These are phyloP conservation scores for Dactylella cylindrospora DNA, from an alignment of 2,329 filamentous ascomycete genomes.

Conservation along the genomic window DNA sequence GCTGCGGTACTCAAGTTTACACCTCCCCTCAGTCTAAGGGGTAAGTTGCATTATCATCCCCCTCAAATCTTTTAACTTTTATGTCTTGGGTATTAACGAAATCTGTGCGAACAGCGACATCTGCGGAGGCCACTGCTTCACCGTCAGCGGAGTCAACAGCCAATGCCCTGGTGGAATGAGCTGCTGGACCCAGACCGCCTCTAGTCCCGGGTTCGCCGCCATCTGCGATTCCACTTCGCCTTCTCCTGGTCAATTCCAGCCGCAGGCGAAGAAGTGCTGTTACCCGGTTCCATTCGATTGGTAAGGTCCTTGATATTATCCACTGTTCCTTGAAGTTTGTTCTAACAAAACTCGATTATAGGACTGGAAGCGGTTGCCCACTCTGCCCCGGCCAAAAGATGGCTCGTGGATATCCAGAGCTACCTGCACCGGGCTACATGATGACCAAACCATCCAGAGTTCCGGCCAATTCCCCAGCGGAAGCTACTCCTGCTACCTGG, in stretches of 20 bases:
- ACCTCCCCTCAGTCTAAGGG: slow-evolving; percentile 1
- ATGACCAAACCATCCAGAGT: slow-evolving; percentile 15
- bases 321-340: neutral
- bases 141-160: slow-evolving; percentile 7
- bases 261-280: slow-evolving; percentile 5
- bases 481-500: slow-evolving; percentile 2
- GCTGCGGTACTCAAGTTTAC: slow-evolving; percentile 8
- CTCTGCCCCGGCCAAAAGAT: slow-evolving; percentile 4
- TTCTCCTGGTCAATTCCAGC: slow-evolving; percentile 2
- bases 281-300: slow-evolving; percentile 11
- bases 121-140: slow-evolving; percentile 15
- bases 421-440: neutral
- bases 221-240: slow-evolving; percentile 12
- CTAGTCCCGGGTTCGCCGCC: slow-evolving; percentile 14
- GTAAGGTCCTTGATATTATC: too few species aligned
- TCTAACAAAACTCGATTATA: neutral
- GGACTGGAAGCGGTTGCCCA: slow-evolving; percentile 8
- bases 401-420: neutral
- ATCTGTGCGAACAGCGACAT: neutral
- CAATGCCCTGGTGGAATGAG: slow-evolving; percentile 9
- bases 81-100: neutral
- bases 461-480: slow-evolving; percentile 4
- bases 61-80: neutral
- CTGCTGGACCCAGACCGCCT: slow-evolving; percentile 8
- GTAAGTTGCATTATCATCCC: slow-evolving; percentile 6